Evolutionary conservation across 1,139 yeast species (phyloP).

Genomic region (Candida smagusa): DNA sequence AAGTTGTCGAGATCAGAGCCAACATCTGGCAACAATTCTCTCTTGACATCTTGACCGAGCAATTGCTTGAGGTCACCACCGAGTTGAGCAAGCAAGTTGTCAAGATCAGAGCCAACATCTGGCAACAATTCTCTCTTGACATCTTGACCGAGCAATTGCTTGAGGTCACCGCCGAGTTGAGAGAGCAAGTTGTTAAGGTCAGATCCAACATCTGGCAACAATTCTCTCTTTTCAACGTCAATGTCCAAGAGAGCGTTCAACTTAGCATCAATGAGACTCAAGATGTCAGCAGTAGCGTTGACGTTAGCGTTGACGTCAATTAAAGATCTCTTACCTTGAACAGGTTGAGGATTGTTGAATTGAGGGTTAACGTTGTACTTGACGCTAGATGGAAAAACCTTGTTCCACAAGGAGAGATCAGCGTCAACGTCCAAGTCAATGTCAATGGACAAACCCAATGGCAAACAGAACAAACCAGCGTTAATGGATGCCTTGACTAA

Average conservation of each 20-base stretch:
- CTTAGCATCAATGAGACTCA: constrained; percentile 4
- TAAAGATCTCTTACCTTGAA: constrained; percentile 8
- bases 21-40: too few species aligned
- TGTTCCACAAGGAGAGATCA: constrained; percentile 14
- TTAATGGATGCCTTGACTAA: constrained; percentile 20
- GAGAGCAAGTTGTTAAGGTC: constrained; percentile 5
- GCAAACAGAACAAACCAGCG: constrained; percentile 25
- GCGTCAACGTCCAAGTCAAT: constrained; percentile 18
- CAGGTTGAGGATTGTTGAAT: constrained; percentile 6
- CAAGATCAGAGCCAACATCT: too few species aligned
- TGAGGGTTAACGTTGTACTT: constrained; percentile 13
- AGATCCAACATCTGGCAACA: constrained; percentile 11
- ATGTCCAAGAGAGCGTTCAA: constrained; percentile 1
- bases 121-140: too few species aligned
- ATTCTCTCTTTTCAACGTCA: constrained; percentile 10
- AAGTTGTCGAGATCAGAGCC: too few species aligned
- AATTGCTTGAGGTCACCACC: too few species aligned
- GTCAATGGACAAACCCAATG: constrained; percentile 24
- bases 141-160: too few species aligned
- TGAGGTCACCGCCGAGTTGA: too few species aligned
- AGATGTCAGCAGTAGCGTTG: constrained; percentile 2
- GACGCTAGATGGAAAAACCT: constrained; percentile 16
- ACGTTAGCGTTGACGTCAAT: constrained; percentile 4
- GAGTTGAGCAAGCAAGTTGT: too few species aligned
- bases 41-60: too few species aligned